A percentile compares a stretch with the other conserved stretches of the same genome.
Conservation (phyloP, 2,329 filamentous ascomycete genomes). For the Monosporascus sp. region DNA sequence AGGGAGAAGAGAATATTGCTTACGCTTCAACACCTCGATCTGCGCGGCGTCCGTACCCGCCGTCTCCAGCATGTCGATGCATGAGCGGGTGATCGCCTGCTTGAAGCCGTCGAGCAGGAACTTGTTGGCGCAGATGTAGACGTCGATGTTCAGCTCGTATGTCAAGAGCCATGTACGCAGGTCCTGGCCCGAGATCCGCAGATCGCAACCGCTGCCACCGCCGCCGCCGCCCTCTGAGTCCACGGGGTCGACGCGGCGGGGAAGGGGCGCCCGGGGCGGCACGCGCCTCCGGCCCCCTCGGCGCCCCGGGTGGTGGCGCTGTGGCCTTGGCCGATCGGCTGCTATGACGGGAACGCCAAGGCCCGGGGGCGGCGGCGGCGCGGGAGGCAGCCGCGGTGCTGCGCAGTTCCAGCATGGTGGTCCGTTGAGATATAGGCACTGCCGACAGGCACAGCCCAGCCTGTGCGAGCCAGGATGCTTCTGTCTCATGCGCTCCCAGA, state of each 20-base stretch:
- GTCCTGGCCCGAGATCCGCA: constrained; percentile 39
- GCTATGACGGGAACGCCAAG: constrained; percentile 3
- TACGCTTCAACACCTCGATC: constrained; percentile 34
- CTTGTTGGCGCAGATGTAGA: constrained; percentile 44
- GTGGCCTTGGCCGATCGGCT: constrained; percentile 11
- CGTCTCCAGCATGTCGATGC: constrained; percentile 40
- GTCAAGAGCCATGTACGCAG: constrained; percentile 42
- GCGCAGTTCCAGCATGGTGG: constrained; percentile 38
- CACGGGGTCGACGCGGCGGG: constrained; percentile 9
- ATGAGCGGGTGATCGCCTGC: constrained; percentile 33
- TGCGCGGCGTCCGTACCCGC: constrained; percentile 37
- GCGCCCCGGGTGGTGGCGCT: constrained; percentile 5
- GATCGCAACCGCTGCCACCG: constrained; percentile 15
- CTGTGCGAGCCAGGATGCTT: constrained; percentile 42
- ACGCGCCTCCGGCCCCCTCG: constrained; percentile 1
- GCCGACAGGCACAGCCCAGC: constrained; percentile 38
- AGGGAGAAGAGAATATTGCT: no score
- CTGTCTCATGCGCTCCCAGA: constrained; percentile 32
- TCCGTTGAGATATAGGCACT: constrained; percentile 29
- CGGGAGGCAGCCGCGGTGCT: constrained; percentile 27
- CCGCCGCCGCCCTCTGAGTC: constrained; percentile 6
- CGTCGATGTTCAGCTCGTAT: constrained; percentile 42
- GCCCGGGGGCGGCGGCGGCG: constrained; percentile 4
- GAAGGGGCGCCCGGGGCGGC: background rate
- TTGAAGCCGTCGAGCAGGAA: constrained; percentile 44